Evolutionary conservation across 2,329 filamentous ascomycete species (phyloP), one percentile per base, ranked within the genome.

Genomic region (Metarhizium album): DNA sequence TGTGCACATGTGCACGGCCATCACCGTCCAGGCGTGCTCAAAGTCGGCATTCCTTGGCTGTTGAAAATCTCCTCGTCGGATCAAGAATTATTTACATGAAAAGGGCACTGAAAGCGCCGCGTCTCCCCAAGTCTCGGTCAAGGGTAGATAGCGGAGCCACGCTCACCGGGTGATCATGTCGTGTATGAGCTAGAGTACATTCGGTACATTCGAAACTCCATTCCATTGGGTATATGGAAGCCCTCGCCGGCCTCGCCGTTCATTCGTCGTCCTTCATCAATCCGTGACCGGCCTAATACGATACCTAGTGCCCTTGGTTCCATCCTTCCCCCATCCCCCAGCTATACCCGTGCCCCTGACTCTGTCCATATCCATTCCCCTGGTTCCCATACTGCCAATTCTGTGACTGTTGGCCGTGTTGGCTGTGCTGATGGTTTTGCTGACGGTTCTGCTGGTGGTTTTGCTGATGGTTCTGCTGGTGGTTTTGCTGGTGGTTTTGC

Each of bases 1-100:
- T 62, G 74, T 79, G 1, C 78, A 82, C 58, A 51, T 82, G 37
- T 85, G 84, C 64, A 79, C 75, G 3, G 75, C 74, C 49, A 73
- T 84, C 56, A 74, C 79, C 60, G n/a, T 2, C 11, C 27, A 29
- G 11, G 27, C 11, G 27, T 29, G 27, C 7, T 9, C 27, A 11
- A 9, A 29, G 27, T 29, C 6, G 11, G 11, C 7, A 29, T 29
- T 29, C 27, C 3, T 9, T 29, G 7, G 11, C 27, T 29, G n/a
- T n/a, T n/a, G n/a, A n/a, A n/a, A n/a, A n/a, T n/a, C n/a, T n/a
- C n/a, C n/a, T n/a, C n/a, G n/a, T n/a, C n/a, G n/a, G n/a, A n/a
- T n/a, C n/a, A n/a, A n/a, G n/a, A n/a, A n/a, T n/a, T n/a, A n/a
- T n/a, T n/a, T n/a, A 29, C 2, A 29, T 8, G 11, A 29, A 29